phyloP scores from a whole-genome alignment of 1,139 yeast genomes.

The Candida smagusa region DNA sequence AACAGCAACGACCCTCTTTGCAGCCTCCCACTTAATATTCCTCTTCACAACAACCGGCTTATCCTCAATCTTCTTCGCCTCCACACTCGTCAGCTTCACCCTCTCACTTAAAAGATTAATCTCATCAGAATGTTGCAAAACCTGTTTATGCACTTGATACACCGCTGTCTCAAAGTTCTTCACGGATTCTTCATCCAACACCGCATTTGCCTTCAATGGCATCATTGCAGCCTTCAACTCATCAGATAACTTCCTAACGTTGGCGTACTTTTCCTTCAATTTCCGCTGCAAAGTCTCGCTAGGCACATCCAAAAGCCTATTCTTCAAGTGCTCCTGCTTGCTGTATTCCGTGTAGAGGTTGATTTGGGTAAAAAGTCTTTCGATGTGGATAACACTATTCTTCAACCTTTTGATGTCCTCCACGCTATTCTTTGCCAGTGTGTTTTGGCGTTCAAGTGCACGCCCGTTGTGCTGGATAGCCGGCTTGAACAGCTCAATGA shows the following conservation, averaged over 20 bases:
- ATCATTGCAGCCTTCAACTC: constrained; percentile 13
- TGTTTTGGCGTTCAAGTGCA: constrained; percentile 1
- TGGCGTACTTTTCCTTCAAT: constrained; percentile 8
- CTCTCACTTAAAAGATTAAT: constrained; percentile 2
- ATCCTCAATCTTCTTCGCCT: neutral
- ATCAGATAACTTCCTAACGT: constrained; percentile 9
- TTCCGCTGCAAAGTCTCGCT: constrained; percentile 12
- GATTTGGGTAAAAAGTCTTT: constrained; percentile 13
- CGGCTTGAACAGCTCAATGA: constrained; percentile 5
- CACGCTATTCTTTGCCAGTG: constrained; percentile 4
- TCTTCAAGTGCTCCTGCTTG: constrained; percentile 10
- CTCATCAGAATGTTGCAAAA: constrained; percentile 5
- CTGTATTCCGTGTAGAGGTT: constrained; percentile 10
- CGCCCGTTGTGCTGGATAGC: constrained; percentile 2
- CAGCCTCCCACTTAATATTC: constrained; percentile 5
- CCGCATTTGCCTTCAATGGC: constrained; percentile 16
- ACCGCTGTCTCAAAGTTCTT: constrained; percentile 15
- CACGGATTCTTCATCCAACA: constrained; percentile 10
- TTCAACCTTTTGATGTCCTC: constrained; percentile 9
- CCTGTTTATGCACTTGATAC: constrained; percentile 8
- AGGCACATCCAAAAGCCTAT: constrained; percentile 17
- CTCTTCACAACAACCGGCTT: constrained; percentile 1
- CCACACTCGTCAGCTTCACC: neutral
- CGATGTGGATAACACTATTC: constrained; percentile 10
- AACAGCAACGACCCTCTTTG: neutral